phyloP scores from a whole-genome alignment of 2,329 filamentous ascomycete genomes.

The Talaromyces atroroseus region DNA sequence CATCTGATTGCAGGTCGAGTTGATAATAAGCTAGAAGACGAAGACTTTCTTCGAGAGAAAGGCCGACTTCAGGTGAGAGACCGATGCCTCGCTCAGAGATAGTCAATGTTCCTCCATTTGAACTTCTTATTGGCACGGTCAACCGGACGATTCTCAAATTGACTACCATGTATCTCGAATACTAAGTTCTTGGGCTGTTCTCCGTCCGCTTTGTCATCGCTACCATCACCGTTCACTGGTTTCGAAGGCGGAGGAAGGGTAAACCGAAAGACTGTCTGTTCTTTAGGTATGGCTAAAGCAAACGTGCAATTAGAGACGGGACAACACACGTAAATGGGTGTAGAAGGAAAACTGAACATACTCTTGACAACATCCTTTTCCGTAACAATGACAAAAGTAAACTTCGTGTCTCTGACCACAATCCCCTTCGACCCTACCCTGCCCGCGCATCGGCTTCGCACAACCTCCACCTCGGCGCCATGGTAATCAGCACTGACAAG shows the following conservation, averaged over 20 bases:
- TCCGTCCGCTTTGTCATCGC: conserved; percentile 15
- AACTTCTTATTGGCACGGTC: conserved; percentile 90
- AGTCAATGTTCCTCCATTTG: conserved; percentile 72
- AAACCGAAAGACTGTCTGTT: conserved; percentile 79
- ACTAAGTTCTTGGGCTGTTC: conserved; percentile 48
- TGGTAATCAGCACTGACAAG: conserved; percentile 85
- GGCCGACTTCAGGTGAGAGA: not conserved
- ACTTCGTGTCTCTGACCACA: conserved; percentile 81
- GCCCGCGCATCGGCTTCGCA: conserved; percentile 71
- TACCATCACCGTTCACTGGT: conserved; percentile 17
- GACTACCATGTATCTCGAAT: conserved; percentile 82
- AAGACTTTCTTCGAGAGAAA: not conserved
- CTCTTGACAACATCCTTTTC: conserved; percentile 63
- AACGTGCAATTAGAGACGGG: not conserved
- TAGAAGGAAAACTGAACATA: conserved; percentile 27
- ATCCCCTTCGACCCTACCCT: conserved; percentile 81
- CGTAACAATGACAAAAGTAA: conserved; percentile 80
- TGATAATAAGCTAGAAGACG: not conserved
- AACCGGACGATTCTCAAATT: conserved; percentile 74
- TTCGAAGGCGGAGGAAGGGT: conserved; percentile 51
- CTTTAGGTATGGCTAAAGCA: conserved; percentile 67
- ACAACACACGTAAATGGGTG: conserved; percentile 1
- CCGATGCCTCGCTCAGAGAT: conserved; percentile 51
- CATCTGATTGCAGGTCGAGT: not conserved
- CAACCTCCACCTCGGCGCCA: conserved; percentile 76